Evolutionary conservation across 1,284 basidiomycete species (phyloP), one percentile per base, ranked within the genome.

Genomic region (Ustilago sp.): DNA sequence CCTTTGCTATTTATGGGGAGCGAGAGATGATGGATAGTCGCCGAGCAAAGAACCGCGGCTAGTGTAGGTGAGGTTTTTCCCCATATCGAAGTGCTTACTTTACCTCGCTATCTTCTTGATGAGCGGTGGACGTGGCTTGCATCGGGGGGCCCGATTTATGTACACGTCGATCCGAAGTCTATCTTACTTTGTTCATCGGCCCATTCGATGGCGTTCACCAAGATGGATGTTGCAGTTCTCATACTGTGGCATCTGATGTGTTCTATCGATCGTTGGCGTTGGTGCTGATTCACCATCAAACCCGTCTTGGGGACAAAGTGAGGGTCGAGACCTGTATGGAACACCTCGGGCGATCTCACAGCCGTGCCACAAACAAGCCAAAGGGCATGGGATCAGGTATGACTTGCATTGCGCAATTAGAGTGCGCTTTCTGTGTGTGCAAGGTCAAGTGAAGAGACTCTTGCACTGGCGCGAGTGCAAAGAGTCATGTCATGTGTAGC

Each of bases 351-450:
- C 23, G 23, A 28, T 28, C 23, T 28, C 23, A 28, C 23, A 50
- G 28, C 13, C 31, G 48, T 11, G 12, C 34, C 48, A 50, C 28
- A 7, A 19, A 31, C 31, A 28, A 39, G 48, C 48, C 23, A 32
- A 50, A 9, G 48, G 11, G 48, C 48, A 12, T 50, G 17, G 23
- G 43, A 35, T 58, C 43, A 58, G 56, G 41, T 12, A 47, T 36
- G 45, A 48, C 45, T 58, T 58, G 56, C 43, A 58, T 35, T 58
- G 34, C 45, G 56, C 56, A 48, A 35, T 31, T 31, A 48, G 45
- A 31, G 56, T 58, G 43, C 41, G 45, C 56, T 50, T 50, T 50
- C 45, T 58, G 38, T 58, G 56, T 58, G 48, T 50, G 48, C 31
- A 28, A 50, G 31, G 48, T 50, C 48, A 23, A 15, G 13, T 45